Evolutionary conservation across 2,329 filamentous ascomycete species (phyloP).

Genomic region (Colletotrichum caudatum): DNA sequence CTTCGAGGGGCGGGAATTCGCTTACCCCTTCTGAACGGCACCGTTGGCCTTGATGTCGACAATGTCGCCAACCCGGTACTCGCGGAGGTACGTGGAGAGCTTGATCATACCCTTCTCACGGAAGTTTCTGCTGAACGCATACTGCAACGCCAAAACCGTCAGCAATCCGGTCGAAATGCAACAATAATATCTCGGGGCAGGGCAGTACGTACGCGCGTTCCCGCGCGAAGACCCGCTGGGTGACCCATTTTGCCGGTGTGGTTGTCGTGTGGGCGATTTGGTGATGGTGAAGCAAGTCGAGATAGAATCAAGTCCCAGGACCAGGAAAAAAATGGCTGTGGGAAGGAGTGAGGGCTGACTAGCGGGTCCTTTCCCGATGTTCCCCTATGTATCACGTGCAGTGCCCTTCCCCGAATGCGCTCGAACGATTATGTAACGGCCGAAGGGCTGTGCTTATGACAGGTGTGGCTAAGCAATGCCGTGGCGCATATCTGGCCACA

Average conservation of each 20-base stretch:
- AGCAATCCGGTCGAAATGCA: slow-evolving; percentile 46
- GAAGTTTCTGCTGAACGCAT: slow-evolving; percentile 95
- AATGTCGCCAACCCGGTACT: slow-evolving; percentile 98
- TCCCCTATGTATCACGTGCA: too few species aligned
- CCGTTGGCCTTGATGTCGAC: slow-evolving; percentile 99
- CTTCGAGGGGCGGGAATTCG: slow-evolving; percentile 43
- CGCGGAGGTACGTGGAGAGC: slow-evolving; percentile 92
- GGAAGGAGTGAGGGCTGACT: too few species aligned
- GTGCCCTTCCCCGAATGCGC: too few species aligned
- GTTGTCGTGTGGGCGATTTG: slow-evolving; percentile 42
- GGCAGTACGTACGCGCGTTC: slow-evolving; percentile 78
- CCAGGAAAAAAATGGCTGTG: too few species aligned
- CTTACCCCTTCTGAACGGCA: slow-evolving; percentile 97
- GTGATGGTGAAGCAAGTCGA: slow-evolving; percentile 36
- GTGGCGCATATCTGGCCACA: too few species aligned
- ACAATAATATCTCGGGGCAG: slow-evolving; percentile 9
- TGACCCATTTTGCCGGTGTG: slow-evolving; percentile 79
- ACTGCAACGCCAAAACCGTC: slow-evolving; percentile 59
- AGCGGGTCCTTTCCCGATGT: too few species aligned
- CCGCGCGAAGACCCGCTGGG: slow-evolving; percentile 86
- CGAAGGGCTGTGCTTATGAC: too few species aligned
- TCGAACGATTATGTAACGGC: too few species aligned
- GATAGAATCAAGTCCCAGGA: too few species aligned
- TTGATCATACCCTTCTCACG: slow-evolving; percentile 95
- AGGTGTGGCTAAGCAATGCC: too few species aligned